These are phyloP conservation scores for Irpex sp. DNA, from an alignment of 1,284 basidiomycete species.

Conservation along the genomic window DNA sequence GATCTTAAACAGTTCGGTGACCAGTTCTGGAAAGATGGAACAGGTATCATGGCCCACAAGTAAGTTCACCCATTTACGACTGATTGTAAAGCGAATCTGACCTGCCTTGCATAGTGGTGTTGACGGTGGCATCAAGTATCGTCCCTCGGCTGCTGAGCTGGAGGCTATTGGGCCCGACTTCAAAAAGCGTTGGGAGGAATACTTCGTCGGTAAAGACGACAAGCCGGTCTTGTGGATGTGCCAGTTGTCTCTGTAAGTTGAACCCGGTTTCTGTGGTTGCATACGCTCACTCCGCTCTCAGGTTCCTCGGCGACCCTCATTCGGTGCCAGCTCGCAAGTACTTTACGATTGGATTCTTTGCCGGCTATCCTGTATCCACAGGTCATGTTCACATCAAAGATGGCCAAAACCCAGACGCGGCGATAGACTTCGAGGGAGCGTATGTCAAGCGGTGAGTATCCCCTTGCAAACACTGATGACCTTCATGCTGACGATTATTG, in stretches of 20 bases:
- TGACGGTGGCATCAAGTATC: constrained; percentile 46
- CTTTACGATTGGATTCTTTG: constrained; percentile 30
- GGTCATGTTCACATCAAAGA: constrained; percentile 20
- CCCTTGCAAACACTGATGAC: too few species aligned
- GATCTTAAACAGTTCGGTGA: constrained; percentile 29
- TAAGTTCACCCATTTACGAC: constrained; percentile 17
- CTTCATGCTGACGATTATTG: too few species aligned
- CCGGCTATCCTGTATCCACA: constrained; percentile 19
- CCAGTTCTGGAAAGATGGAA: constrained; percentile 41
- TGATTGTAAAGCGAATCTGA: not conserved
- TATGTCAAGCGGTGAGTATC: constrained; percentile 17
- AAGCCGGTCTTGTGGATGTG: constrained; percentile 42
- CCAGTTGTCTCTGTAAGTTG: constrained; percentile 28
- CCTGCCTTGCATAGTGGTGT: constrained; percentile 27
- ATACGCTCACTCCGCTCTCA: constrained; percentile 1
- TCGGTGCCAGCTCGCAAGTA: constrained; percentile 26
- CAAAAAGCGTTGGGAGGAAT: constrained; percentile 36
- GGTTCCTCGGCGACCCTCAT: constrained; percentile 26
- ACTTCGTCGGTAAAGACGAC: constrained; percentile 42
- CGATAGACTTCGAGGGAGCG: constrained; percentile 21
- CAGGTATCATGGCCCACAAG: constrained; percentile 50
- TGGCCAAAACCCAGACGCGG: constrained; percentile 13
- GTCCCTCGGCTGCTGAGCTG: constrained; percentile 41
- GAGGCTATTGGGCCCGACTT: constrained; percentile 42
- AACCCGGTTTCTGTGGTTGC: too few species aligned